phyloP scores from a whole-genome alignment of 805 yeast genomes.

The Jamesozyma rosinii region DNA sequence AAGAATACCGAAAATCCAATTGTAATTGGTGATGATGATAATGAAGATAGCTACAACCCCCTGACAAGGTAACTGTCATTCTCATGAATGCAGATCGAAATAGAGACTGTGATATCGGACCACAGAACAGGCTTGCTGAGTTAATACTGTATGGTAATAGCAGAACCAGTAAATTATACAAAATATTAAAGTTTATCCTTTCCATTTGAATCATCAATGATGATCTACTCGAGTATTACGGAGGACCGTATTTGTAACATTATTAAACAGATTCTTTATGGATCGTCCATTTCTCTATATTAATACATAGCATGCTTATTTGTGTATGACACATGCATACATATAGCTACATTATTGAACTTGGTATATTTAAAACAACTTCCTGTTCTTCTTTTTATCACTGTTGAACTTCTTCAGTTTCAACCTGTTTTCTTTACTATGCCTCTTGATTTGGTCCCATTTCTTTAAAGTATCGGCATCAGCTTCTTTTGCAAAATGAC shows the following conservation, averaged over 20 bases:
- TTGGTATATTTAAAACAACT: neutral
- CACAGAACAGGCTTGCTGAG: no score
- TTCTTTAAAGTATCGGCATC: conserved; percentile 37
- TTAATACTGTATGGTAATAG: no score
- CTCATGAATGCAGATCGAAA: no score
- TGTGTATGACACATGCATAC: neutral
- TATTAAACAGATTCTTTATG: neutral
- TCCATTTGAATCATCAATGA: no score
- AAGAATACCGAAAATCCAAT: neutral
- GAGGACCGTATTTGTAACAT: neutral
- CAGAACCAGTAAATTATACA: no score
- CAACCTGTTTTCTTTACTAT: conserved; percentile 31
- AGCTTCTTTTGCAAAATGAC: conserved; percentile 41
- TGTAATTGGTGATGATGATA: conserved; percentile 11
- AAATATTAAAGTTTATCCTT: no score
- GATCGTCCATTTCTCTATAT: no score
- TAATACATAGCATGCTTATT: neutral
- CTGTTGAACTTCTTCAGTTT: conserved; percentile 32
- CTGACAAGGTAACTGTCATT: neutral
- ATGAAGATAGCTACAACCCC: conserved; percentile 21
- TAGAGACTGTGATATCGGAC: no score
- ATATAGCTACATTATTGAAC: neutral
- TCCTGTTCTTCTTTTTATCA: conserved; percentile 29
- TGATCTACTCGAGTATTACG: no score
- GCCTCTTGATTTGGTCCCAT: conserved; percentile 38